A percentile compares a stretch with the other conserved stretches of the same genome.
Evolutionary conservation across 1,284 basidiomycete species (phyloP).

Genomic region (Fomitopsis schrenkii): DNA sequence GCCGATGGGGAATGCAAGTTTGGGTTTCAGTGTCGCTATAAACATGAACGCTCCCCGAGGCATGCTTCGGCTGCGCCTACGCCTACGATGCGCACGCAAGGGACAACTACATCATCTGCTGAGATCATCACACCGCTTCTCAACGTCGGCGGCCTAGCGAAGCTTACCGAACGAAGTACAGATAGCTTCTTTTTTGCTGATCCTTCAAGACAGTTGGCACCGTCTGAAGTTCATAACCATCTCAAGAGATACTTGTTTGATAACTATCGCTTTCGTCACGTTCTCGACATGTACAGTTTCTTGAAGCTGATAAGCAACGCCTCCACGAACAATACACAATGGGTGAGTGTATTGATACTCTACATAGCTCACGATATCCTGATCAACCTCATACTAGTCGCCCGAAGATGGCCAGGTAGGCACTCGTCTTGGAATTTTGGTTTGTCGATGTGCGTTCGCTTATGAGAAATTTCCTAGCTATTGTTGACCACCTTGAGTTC

Average conservation of each 20-base stretch:
- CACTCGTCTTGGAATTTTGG: not conserved
- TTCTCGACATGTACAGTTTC: constrained; percentile 44
- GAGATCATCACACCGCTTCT: constrained; percentile 35
- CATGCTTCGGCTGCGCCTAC: not conserved
- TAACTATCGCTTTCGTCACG: constrained; percentile 36
- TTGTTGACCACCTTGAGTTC: constrained; percentile 39
- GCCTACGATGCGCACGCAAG: not conserved
- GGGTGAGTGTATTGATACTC: constrained; percentile 36
- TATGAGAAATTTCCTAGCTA: constrained; percentile 23
- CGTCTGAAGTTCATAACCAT: constrained; percentile 43
- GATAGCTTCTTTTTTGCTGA: constrained; percentile 11
- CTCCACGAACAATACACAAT: constrained; percentile 37
- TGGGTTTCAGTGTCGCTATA: constrained; percentile 45
- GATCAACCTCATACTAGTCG: constrained; percentile 29
- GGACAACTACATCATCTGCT: not conserved
- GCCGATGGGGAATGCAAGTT: constrained; percentile 41
- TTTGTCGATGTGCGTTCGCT: not conserved
- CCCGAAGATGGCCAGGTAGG: constrained; percentile 50
- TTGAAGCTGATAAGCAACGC: constrained; percentile 41
- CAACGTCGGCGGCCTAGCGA: constrained; percentile 38
- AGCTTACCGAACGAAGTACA: constrained; percentile 28
- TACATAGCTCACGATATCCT: not conserved
- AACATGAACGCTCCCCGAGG: constrained; percentile 28
- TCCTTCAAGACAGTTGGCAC: constrained; percentile 34
- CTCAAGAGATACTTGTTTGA: constrained; percentile 42